Evolutionary conservation across 2,329 filamentous ascomycete genomes (phyloP), one percentile per base, ranked within the genome.

Genomic region (Diaporthe citri): DNA sequence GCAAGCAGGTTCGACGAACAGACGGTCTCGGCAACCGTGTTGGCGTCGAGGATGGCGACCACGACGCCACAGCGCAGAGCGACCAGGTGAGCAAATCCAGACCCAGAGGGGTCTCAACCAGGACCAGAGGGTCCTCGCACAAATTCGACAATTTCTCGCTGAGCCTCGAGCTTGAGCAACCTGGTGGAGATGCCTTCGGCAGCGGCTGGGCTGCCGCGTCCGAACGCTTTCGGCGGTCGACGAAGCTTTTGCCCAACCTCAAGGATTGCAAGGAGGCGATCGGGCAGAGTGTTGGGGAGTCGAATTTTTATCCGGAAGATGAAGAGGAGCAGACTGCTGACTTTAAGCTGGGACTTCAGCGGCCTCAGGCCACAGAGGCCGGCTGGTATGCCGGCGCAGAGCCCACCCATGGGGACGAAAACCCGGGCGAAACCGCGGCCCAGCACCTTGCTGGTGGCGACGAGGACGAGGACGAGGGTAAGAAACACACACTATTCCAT

Each of bases 171-270:
- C 36, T 52, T 20, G 56, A 64, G 10, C 48, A 15, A 2, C 39
- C 41, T 20, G 57, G 31, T 4, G 66, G 74, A 1, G 74, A 56
- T 46, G 64, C 71, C n/a, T 75, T 67, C 39, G 64, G 46, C 20
- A 64, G 64, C 48, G 74, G 64, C 25, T 75, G 74, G 74, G 74
- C 56, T 22, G 51, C n/a, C 31, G 64, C 71, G 48, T 75, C 74
- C 39, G 71, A 46, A 31, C 64, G 48, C 15, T 74, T 74, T 43
- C 59, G 74, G 31, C 71, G 64, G 9, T 75, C 74, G 10, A 41
- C 56, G 28, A 71, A 64, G 20, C 71, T 75, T 28, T 43, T 75
- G 10, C 74, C 74, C 31, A 15, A 74, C 31, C n/a, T 75, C 28
- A 39, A 64, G 48, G 74, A 75, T 12, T 75, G 71, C 71, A 75